Evolutionary conservation across 352 stramenopile species (phyloP).

Genomic region (Phytophthora palmivora): DNA sequence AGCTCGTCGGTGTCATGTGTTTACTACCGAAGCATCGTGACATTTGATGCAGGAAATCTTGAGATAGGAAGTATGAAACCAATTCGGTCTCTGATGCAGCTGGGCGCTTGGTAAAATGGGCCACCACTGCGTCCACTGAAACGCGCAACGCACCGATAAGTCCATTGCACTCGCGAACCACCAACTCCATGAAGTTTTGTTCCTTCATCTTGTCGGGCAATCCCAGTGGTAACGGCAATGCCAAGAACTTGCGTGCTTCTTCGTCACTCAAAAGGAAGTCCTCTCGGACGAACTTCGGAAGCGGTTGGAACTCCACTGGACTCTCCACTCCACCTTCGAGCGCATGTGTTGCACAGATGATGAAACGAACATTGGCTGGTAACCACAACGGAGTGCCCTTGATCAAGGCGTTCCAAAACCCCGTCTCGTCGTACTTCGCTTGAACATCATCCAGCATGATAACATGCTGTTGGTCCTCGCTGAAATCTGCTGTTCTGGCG

Average conservation of each 20-base stretch:
- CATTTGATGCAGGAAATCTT: background rate
- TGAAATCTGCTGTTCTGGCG: background rate
- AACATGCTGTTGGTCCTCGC: background rate
- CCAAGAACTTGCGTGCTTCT: background rate
- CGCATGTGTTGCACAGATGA: slow-evolving; percentile 1
- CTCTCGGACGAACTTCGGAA: background rate
- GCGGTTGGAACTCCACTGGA: background rate
- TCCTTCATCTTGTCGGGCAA: background rate
- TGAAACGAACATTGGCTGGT: background rate
- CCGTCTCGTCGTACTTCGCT: background rate
- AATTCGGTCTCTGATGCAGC: background rate
- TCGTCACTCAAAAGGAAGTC: slow-evolving; percentile 1
- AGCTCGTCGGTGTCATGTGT: background rate
- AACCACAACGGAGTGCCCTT: background rate
- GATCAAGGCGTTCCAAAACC: background rate
- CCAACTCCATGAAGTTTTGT: background rate
- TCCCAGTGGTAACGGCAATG: background rate
- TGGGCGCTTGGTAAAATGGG: background rate
- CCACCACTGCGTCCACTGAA: background rate
- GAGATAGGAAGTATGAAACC: slow-evolving; percentile 3
- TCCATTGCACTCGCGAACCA: slow-evolving; percentile 4
- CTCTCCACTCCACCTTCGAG: background rate
- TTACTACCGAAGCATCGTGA: slow-evolving; percentile 2
- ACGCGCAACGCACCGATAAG: background rate
- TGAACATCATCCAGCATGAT: slow-evolving; percentile 3